phyloP scores from a whole-genome alignment of 371 early-diverging fungal species.

The Apophysomyces trapeziformis region DNA sequence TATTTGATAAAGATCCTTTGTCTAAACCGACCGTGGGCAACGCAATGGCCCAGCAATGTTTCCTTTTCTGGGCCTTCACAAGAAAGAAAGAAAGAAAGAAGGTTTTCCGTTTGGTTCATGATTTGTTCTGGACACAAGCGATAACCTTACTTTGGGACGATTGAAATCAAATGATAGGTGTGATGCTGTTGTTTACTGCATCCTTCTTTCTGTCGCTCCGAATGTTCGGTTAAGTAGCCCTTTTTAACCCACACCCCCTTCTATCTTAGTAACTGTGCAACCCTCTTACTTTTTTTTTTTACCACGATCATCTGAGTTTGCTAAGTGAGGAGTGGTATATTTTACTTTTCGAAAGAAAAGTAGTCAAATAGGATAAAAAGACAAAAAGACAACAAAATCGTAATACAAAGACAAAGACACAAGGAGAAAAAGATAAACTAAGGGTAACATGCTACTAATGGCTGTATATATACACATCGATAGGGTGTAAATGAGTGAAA shows the following conservation, averaged over 20 bases:
- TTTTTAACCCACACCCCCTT: not conserved
- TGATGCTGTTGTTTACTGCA: not conserved
- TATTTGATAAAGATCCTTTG: not conserved
- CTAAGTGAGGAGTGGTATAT: constrained; percentile 1
- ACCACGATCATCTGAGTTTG: constrained; percentile 9
- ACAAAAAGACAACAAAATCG: not conserved
- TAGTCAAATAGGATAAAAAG: constrained; percentile 2
- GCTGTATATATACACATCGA: too few species aligned
- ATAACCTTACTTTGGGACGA: not conserved
- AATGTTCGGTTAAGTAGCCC: not conserved
- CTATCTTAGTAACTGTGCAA: not conserved
- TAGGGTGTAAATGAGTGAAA: too few species aligned
- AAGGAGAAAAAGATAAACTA: not conserved
- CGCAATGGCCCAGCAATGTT: not conserved
- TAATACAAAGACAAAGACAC: not conserved
- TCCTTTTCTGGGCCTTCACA: constrained; percentile 1
- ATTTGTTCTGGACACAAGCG: not conserved
- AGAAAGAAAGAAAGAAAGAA: not conserved
- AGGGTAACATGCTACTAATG: too few species aligned
- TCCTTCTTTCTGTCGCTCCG: not conserved
- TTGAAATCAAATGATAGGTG: too few species aligned
- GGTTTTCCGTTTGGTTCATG: not conserved
- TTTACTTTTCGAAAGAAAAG: not conserved
- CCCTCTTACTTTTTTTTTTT: not conserved
- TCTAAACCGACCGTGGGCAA: not conserved